Base-by-base conservation (phyloP, 2,329 filamentous ascomycete species). In the Pestalotiopsis sp. region DNA sequence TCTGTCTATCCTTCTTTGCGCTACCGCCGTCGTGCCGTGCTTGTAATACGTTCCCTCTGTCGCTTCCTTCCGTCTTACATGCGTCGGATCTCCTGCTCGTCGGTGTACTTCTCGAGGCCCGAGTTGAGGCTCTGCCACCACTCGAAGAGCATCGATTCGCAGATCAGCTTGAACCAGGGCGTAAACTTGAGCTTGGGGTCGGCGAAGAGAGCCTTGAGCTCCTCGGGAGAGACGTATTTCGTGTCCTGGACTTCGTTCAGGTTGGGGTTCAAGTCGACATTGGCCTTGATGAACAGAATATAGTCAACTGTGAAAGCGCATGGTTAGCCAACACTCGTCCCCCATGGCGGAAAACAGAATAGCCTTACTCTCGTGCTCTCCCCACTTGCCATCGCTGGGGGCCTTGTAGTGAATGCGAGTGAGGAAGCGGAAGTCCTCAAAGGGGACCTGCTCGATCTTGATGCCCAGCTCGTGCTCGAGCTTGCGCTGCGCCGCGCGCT, bases 131-230 rank as follows among this genome's bases (percentile, higher is more conserved):
- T 90, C 78, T 91, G 86, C 96, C 96, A 99, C 96, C 96, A 99
- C 81, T 98, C 92, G 76, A 97, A 99, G 57, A 99, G 89, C 93
- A 98, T 95, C 63, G 93, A 94, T 81, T 98, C 88, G 87, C 96
- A 99, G 78, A 99, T 98, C 74, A 99, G 91, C 87, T 97, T 97
- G 86, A 99, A 99, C 96, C 96, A 99, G 1, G 96, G 96, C 0
- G 96, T 99, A 81, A 98, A 98, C 76, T 91, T 92, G 75, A 97
- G 86, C 66, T 83, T 86, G 3, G 92, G 89, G 77, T 98, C 92
- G 76, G 91, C 84, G 81, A 99, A 98, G 87, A 95, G 93, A 74
- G 87, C 79, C 86, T 94, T 96, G 73, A 99, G 86, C 75, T 94
- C 91, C 27, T 94, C 91, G 56, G 93, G 87, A 25, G 91, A 91